A percentile compares a stretch with the other conserved stretches of the same genome.
These are phyloP conservation scores for Irpex sp. DNA, from an alignment of 1,284 basidiomycete species.

Conservation along the genomic window DNA sequence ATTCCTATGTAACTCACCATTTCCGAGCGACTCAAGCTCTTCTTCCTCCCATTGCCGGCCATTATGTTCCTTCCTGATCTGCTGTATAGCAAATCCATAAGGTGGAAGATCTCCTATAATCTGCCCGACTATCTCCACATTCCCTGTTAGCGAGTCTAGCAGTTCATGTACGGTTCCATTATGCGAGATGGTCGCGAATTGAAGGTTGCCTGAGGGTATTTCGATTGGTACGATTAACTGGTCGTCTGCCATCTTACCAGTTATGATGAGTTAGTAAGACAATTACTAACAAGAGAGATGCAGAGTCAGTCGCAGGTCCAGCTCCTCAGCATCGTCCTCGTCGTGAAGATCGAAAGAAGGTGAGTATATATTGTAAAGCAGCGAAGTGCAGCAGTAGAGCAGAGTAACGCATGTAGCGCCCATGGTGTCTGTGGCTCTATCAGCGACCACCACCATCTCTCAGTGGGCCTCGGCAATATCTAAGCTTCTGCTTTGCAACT, in stretches of 20 bases:
- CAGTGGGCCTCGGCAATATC: neutral
- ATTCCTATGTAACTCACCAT: conserved; percentile 43
- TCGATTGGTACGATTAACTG: conserved; percentile 58
- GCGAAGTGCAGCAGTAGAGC: neutral
- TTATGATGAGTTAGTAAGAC: neutral
- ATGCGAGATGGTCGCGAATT: conserved; percentile 55
- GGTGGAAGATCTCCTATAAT: conserved; percentile 54
- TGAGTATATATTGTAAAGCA: neutral
- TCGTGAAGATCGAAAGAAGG: neutral
- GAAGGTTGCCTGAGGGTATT: conserved; percentile 53
- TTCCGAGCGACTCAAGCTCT: conserved; percentile 58
- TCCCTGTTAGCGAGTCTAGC: conserved; percentile 43
- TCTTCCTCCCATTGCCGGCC: conserved; percentile 70
- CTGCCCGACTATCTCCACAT: conserved; percentile 48
- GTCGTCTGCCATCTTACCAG: conserved; percentile 28
- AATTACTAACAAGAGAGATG: neutral
- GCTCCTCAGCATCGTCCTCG: neutral
- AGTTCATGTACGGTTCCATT: conserved; percentile 58
- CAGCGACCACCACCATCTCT: neutral
- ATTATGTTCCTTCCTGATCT: conserved; percentile 49
- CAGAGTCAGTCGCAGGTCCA: neutral
- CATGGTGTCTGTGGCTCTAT: neutral
- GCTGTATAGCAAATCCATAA: conserved; percentile 65
- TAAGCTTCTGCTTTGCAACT: neutral
- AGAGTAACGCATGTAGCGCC: neutral